phyloP scores from a whole-genome alignment of 257 asterid genomes.

The Nicotiana tomentosiformis region DNA sequence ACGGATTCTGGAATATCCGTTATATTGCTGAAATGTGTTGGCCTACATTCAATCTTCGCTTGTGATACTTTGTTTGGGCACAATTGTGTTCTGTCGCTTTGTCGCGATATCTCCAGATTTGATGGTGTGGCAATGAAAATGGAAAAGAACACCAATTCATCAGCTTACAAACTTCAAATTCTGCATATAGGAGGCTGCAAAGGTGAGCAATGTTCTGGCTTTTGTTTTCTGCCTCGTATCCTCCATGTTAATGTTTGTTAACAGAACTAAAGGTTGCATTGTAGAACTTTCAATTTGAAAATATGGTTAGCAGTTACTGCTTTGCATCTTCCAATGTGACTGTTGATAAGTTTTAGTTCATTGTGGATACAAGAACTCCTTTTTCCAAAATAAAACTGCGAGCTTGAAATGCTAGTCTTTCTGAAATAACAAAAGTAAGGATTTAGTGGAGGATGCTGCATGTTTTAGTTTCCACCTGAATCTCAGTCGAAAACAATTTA shows the following conservation, averaged over 20 bases:
- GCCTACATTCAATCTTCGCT: constrained; percentile 51
- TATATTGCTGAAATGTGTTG: constrained; percentile 50
- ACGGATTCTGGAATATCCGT: constrained; percentile 69
- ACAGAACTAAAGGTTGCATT: background rate
- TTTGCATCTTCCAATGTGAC: background rate
- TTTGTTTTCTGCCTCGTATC: constrained; percentile 1
- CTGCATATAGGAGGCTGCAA: constrained; percentile 77
- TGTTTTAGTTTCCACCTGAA: background rate
- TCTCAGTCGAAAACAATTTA: background rate
- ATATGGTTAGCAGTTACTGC: background rate
- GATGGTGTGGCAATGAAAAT: constrained; percentile 17
- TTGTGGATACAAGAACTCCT: background rate
- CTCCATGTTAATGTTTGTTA: constrained; percentile 3
- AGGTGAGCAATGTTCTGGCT: constrained; percentile 34
- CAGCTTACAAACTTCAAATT: constrained; percentile 42
- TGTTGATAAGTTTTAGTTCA: background rate
- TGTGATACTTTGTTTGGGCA: constrained; percentile 76
- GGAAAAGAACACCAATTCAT: constrained; percentile 21
- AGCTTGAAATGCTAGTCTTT: constrained; percentile 5
- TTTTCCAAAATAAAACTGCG: background rate
- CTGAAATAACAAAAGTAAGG: background rate
- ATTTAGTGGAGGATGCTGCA: background rate
- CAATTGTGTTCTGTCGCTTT: constrained; percentile 57
- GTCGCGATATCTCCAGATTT: constrained; percentile 28
- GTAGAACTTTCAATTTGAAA: background rate